Conservation (phyloP, 768 basidiomycete species). For the Suillus placidus region DNA sequence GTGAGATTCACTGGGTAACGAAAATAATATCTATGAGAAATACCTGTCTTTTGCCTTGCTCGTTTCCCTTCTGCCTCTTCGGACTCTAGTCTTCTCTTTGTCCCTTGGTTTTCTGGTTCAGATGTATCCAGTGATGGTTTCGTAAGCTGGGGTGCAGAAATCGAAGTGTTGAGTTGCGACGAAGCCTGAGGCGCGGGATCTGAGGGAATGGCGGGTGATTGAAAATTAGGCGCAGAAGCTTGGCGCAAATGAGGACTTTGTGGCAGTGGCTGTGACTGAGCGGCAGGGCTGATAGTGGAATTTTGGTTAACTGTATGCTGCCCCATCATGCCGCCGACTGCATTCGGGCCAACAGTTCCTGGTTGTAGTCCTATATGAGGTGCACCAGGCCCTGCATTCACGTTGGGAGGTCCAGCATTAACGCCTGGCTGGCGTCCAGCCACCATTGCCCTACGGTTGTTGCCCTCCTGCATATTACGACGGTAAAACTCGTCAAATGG, state of each 20-base stretch:
- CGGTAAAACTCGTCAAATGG: conserved; percentile 77
- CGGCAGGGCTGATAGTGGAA: conserved; percentile 20
- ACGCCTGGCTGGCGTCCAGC: conserved; percentile 37
- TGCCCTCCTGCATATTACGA: conserved; percentile 61
- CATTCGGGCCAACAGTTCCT: conserved; percentile 21
- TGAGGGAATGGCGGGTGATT: background rate
- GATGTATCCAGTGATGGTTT: conserved; percentile 21
- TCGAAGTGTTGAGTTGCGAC: conserved; percentile 16
- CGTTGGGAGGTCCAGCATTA: conserved; percentile 12
- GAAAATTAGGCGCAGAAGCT: conserved; percentile 17
- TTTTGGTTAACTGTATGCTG: conserved; percentile 28
- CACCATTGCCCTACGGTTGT: conserved; percentile 57
- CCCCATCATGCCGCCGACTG: conserved; percentile 26
- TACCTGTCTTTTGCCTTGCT: conserved; percentile 72
- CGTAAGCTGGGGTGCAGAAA: conserved; percentile 7
- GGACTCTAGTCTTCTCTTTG: conserved; percentile 73
- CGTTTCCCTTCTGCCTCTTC: conserved; percentile 72
- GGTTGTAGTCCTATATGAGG: conserved; percentile 18
- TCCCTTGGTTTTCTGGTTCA: conserved; percentile 64
- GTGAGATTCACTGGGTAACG: conserved; percentile 26
- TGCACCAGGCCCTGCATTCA: conserved; percentile 22
- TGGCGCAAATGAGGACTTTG: conserved; percentile 35
- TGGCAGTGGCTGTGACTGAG: conserved; percentile 31
- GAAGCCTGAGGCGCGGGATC: background rate
- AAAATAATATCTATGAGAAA: conserved; percentile 25